A percentile compares a stretch with the other conserved stretches of the same genome.
phyloP scores from a whole-genome alignment of 176 grass and related monocot species.

The Calamus simplicifolius region DNA sequence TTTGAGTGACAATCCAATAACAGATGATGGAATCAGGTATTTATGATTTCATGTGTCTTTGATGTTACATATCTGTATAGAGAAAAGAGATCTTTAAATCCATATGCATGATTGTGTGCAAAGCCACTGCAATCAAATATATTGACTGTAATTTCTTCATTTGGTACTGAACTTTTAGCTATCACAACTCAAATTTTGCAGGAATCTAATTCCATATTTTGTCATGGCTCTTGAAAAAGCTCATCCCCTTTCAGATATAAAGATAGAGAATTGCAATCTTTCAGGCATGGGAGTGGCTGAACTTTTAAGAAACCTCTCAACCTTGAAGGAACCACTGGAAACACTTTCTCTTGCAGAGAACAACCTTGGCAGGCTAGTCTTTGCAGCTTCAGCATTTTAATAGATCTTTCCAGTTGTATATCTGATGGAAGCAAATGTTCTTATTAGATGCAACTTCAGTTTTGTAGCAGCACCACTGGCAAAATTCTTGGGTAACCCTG shows the following conservation, averaged over 20 bases:
- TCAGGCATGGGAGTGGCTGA: slow-evolving; percentile 42
- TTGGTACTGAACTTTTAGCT: slow-evolving; percentile 8
- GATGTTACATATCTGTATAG: too few species aligned
- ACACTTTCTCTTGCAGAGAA: slow-evolving; percentile 74
- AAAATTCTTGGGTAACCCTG: slow-evolving; percentile 41
- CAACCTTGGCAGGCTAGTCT: slow-evolving; percentile 58
- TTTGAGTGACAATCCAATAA: slow-evolving; percentile 79
- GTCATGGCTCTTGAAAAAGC: slow-evolving; percentile 40
- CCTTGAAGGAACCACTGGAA: slow-evolving; percentile 42
- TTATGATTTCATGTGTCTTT: too few species aligned
- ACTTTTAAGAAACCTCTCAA: slow-evolving; percentile 58
- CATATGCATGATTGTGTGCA: too few species aligned
- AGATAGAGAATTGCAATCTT: slow-evolving; percentile 54
- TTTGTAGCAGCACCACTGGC: slow-evolving; percentile 39
- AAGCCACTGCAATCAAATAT: too few species aligned
- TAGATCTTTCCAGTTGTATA: background rate
- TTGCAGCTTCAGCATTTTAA: background rate
- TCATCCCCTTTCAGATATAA: slow-evolving; percentile 53
- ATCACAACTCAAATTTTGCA: slow-evolving; percentile 29
- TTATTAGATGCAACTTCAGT: slow-evolving; percentile 25
- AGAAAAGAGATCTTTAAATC: too few species aligned
- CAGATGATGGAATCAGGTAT: slow-evolving; percentile 80
- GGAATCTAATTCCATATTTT: slow-evolving; percentile 66
- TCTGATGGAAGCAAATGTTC: background rate
- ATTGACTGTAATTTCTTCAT: too few species aligned